phyloP scores from a whole-genome alignment of 164 flowering plant species.

The Aristolochia contorta region DNA sequence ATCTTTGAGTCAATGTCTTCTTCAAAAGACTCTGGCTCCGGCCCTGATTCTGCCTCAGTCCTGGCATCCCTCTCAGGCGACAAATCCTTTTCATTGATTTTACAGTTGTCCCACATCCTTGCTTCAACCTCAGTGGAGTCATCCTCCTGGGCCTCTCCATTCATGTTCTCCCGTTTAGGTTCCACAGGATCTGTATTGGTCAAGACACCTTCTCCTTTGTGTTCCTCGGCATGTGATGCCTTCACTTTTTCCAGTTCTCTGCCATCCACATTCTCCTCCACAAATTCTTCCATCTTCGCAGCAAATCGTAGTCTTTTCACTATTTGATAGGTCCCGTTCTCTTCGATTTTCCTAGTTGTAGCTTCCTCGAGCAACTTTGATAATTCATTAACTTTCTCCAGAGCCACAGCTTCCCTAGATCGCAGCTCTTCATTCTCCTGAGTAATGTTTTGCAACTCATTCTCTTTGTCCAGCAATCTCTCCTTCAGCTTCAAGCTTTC shows the following conservation, averaged over 20 bases:
- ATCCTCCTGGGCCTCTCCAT: constrained; percentile 33
- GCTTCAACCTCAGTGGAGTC: constrained; percentile 42
- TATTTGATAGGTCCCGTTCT: constrained; percentile 57
- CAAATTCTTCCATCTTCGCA: constrained; percentile 63
- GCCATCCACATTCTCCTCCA: constrained; percentile 53
- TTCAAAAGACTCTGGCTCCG: constrained; percentile 54
- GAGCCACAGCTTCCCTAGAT: constrained; percentile 34
- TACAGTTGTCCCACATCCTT: constrained; percentile 92
- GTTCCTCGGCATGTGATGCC: constrained; percentile 20
- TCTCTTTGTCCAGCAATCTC: constrained; percentile 59
- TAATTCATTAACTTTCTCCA: constrained; percentile 42
- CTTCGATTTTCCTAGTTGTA: constrained; percentile 31
- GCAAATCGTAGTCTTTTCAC: constrained; percentile 81
- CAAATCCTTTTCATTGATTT: constrained; percentile 59
- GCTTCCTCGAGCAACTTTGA: constrained; percentile 54
- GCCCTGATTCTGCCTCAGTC: background rate
- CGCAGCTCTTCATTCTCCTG: constrained; percentile 53
- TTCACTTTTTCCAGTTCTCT: constrained; percentile 30
- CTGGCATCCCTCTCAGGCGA: constrained; percentile 34
- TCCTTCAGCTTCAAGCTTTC: constrained; percentile 67
- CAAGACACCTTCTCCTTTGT: constrained; percentile 15
- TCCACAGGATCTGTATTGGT: constrained; percentile 13
- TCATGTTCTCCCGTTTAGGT: constrained; percentile 23
- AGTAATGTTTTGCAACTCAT: constrained; percentile 28
- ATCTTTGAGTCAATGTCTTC: constrained; percentile 59